Conservation (phyloP, 768 basidiomycete species). For the Goffeauzyma gilvescens region DNA sequence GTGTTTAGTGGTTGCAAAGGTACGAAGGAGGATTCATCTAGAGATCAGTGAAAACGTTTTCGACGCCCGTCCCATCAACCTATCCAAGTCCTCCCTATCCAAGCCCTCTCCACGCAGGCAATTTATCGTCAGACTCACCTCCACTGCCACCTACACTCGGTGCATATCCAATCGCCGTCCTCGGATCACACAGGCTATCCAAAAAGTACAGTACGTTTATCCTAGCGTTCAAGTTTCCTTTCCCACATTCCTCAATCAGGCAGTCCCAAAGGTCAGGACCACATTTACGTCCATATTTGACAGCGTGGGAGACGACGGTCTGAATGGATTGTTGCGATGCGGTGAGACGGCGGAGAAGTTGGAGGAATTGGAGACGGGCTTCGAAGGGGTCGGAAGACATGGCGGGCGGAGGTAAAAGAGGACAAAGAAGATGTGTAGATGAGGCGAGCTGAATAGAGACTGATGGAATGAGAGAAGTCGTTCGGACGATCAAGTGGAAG, state of each 20-base stretch:
- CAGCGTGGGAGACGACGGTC: conserved; percentile 63
- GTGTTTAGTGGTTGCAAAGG: too few species aligned
- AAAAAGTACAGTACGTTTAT: conserved; percentile 86
- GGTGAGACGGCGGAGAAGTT: conserved; percentile 44
- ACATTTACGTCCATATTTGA: conserved; percentile 65
- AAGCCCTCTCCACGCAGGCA: too few species aligned
- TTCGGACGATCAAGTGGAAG: too few species aligned
- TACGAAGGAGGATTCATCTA: too few species aligned
- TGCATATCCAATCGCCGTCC: conserved; percentile 16
- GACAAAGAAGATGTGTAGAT: too few species aligned
- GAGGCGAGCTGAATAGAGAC: too few species aligned
- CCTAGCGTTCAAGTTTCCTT: conserved; percentile 63
- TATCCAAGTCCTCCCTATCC: too few species aligned
- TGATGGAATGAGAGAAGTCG: too few species aligned
- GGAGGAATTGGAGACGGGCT: conserved; percentile 49
- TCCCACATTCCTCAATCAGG: conserved; percentile 72
- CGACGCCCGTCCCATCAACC: too few species aligned
- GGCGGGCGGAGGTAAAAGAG: background rate
- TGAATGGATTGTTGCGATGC: conserved; percentile 78
- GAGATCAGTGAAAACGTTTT: too few species aligned
- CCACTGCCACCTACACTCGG: too few species aligned
- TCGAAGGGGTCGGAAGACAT: conserved; percentile 33
- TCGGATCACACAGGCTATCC: conserved; percentile 44
- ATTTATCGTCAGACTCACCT: too few species aligned
- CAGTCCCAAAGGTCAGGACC: conserved; percentile 92